Base-by-base conservation (phyloP, 257 asterid species). In the Eustoma russellianum region DNA sequence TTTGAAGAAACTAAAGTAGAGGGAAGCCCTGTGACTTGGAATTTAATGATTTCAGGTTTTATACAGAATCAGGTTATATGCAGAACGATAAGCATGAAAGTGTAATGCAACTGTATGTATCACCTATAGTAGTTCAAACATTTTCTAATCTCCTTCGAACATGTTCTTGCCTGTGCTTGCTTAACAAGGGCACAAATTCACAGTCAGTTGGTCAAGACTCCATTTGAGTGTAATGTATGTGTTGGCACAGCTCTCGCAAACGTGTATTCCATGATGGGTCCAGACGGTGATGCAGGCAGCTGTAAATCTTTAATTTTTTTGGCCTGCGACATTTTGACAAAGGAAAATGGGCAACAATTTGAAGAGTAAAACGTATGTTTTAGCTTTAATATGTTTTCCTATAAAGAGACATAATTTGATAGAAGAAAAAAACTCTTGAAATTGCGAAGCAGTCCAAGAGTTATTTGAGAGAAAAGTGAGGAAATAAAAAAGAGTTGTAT, bases 11-110 rank as follows among this genome's bases (percentile, higher is more conserved):
- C 68, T 12, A 89, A 72, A 63, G 70, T 53, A 64, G 81, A 83
- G 60, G 73, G 79, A 60, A 64, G 71, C 61, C 61, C 95, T 13
- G 55, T 85, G 43, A 79, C 85, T 50, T 89, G 97, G 95, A 88
- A 85, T 62, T 79, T 95, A n/a, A 76, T 85, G 92, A 89, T 89
- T 33, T 78, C 95, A 3, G 97, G 92, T 53, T 83, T 66, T 55
- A 35, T 35, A 35, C n/a, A n/a, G n/a, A n/a, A n/a, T 3, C 28
- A 24, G 30, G 30, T 24, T 24, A 24, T 24, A 63, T 76, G 60
- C 79, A 72, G 41, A 83, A 72, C 41, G 68, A 62, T 70, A 80
- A 60, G 28, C 67, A 77, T 3, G 84, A 86, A 57, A 66, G 63
- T 12, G 97, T 93, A 0, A 19, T 89, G 5, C 61, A 56, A 17